phyloP scores from a whole-genome alignment of 345 rosid species.

The Leavenworthia alabamica region DNA sequence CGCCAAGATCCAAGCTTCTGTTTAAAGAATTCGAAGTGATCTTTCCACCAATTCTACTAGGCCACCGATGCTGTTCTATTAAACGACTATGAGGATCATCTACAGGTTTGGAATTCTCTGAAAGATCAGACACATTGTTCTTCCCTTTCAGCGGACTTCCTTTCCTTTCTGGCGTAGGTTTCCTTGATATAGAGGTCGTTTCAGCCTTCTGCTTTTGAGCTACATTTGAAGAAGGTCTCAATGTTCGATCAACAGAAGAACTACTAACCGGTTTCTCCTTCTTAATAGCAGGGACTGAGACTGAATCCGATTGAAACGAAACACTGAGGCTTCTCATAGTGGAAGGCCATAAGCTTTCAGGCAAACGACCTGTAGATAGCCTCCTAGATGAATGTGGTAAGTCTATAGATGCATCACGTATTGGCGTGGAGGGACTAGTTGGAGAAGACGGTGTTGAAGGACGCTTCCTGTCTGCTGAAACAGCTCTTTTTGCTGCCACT shows the following conservation, averaged over 20 bases:
- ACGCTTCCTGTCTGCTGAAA: slow-evolving; percentile 84
- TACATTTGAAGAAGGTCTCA: slow-evolving; percentile 82
- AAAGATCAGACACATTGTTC: slow-evolving; percentile 59
- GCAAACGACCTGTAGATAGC: slow-evolving; percentile 53
- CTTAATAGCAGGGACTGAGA: slow-evolving; percentile 75
- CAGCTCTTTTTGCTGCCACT: slow-evolving; percentile 59
- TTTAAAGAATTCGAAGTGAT: slow-evolving; percentile 42
- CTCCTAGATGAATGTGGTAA: slow-evolving; percentile 53
- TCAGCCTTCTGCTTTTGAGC: slow-evolving; percentile 57
- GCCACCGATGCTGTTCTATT: slow-evolving; percentile 93
- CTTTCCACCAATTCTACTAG: slow-evolving; percentile 70
- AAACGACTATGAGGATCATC: slow-evolving; percentile 60
- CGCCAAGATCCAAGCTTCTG: slow-evolving; percentile 56
- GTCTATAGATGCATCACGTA: slow-evolving; percentile 55
- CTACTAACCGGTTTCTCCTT: slow-evolving; percentile 65
- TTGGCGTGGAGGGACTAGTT: slow-evolving; percentile 58
- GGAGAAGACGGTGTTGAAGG: slow-evolving; percentile 76
- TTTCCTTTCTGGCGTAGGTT: slow-evolving; percentile 78
- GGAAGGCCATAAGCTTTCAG: slow-evolving; percentile 98
- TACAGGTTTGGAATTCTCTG: slow-evolving; percentile 86
- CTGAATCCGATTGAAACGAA: slow-evolving; percentile 84
- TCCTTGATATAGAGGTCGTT: slow-evolving; percentile 43
- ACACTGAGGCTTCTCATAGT: slow-evolving; percentile 97
- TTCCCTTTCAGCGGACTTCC: slow-evolving; percentile 80
- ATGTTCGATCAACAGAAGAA: slow-evolving; percentile 58